Percentiles rank a stretch among this genome's conserved stretches.
Evolutionary conservation across 2,329 filamentous ascomycete species (phyloP).

Genomic region (Macrophomina pseudophaseolina): DNA sequence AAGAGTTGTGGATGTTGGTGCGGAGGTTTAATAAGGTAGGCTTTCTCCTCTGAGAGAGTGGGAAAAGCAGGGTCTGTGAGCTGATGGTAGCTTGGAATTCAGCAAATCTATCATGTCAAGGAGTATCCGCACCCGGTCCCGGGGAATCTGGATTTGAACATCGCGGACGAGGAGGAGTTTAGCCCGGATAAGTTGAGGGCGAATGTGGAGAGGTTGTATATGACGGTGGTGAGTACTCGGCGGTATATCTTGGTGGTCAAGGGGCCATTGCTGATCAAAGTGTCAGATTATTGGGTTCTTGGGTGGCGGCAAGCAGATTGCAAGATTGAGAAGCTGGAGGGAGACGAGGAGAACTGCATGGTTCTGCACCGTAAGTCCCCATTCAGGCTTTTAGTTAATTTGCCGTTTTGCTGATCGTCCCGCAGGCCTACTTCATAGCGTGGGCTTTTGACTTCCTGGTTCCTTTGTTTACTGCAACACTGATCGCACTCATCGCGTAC

Average conservation of each 20-base stretch:
- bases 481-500: slow-evolving; percentile 70
- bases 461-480: slow-evolving; percentile 62
- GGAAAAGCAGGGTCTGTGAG: neutral
- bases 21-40: slow-evolving; percentile 74
- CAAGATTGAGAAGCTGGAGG: slow-evolving; percentile 77
- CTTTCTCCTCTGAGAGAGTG: neutral
- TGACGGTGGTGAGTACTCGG: slow-evolving; percentile 61
- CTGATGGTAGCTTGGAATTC: neutral
- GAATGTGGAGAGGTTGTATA: slow-evolving; percentile 80
- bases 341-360: slow-evolving; percentile 70
- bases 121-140: slow-evolving; percentile 64
- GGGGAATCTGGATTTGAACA: slow-evolving; percentile 77
- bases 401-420: slow-evolving; percentile 7
- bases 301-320: slow-evolving; percentile 73
- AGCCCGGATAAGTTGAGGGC: slow-evolving; percentile 81
- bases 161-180: slow-evolving; percentile 82
- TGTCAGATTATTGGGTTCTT: slow-evolving; percentile 64
- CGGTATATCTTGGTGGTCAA: slow-evolving; percentile 33
- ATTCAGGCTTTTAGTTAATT: neutral
- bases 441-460: slow-evolving; percentile 76
- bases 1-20: slow-evolving; percentile 74
- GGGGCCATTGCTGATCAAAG: slow-evolving; percentile 29
- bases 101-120: slow-evolving; percentile 74
- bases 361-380: slow-evolving; percentile 61
- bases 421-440: slow-evolving; percentile 61